Conservation (phyloP, 768 basidiomycete genomes). For the Chalciporus chontae region DNA sequence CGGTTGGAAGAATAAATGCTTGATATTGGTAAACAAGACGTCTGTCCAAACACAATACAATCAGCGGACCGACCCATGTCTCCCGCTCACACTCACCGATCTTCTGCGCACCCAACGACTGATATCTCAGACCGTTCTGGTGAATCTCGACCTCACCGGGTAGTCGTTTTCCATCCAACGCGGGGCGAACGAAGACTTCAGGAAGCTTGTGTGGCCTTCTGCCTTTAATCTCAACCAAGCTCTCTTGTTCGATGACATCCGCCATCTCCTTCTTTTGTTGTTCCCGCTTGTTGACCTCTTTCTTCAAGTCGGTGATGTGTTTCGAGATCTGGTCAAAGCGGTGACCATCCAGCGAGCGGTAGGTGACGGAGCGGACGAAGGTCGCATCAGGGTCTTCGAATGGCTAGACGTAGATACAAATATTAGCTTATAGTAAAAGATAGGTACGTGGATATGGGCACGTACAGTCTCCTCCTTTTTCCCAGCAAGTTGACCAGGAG, state of each 20-base stretch:
- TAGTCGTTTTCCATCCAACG: slow-evolving; percentile 89
- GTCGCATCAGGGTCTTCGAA: slow-evolving; percentile 97
- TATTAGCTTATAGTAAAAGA: slow-evolving; percentile 5
- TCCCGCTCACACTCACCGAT: slow-evolving; percentile 57
- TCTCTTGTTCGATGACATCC: slow-evolving; percentile 94
- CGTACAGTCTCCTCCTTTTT: slow-evolving; percentile 97
- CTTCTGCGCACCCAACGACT: slow-evolving; percentile 85
- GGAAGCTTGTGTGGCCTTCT: slow-evolving; percentile 81
- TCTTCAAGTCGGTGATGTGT: slow-evolving; percentile 93
- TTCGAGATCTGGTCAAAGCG: slow-evolving; percentile 88
- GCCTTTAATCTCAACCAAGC: slow-evolving; percentile 84
- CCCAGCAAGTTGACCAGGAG: slow-evolving; percentile 93
- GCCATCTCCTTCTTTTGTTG: slow-evolving; percentile 98
- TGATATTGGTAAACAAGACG: slow-evolving; percentile 93
- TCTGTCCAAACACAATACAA: slow-evolving; percentile 44
- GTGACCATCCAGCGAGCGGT: slow-evolving; percentile 84
- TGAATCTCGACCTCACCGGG: slow-evolving; percentile 99
- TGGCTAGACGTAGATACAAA: slow-evolving; percentile 45
- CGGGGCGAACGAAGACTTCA: slow-evolving; percentile 91
- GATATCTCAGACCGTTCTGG: slow-evolving; percentile 93
- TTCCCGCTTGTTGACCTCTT: slow-evolving; percentile 94
- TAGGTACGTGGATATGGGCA: neutral
- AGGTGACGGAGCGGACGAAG: slow-evolving; percentile 93
- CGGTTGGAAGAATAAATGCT: slow-evolving; percentile 98
- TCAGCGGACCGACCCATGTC: slow-evolving; percentile 1